Conservation (phyloP, 495 filamentous ascomycete species). For the Apodospora peruviana region DNA sequence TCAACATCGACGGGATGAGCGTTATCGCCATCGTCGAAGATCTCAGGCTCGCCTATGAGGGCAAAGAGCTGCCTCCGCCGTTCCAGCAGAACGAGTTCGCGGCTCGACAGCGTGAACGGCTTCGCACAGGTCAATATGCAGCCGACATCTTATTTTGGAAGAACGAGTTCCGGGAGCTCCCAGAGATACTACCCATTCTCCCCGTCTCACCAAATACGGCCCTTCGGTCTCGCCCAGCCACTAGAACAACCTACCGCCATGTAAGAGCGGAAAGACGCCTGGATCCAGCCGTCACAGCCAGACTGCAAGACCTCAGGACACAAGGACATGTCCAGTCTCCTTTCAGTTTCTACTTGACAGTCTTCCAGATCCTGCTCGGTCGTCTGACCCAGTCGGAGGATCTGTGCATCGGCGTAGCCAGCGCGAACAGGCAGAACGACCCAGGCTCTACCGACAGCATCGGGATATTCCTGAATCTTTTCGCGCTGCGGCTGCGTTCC, state of each 20-base stretch:
- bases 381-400: slow-evolving; percentile 19
- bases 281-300: neutral
- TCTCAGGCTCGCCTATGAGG: slow-evolving; percentile 33
- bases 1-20: slow-evolving; percentile 44
- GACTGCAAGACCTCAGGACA: slow-evolving; percentile 6
- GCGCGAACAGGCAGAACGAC: slow-evolving; percentile 25
- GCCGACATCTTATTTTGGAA: slow-evolving; percentile 29
- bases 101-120: neutral
- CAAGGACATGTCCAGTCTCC: slow-evolving; percentile 2
- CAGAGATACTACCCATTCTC: slow-evolving; percentile 31
- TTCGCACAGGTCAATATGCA: slow-evolving; percentile 2
- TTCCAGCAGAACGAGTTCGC: neutral
- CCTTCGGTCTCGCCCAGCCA: slow-evolving; percentile 3
- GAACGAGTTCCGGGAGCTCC: slow-evolving; percentile 21
- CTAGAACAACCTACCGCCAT: slow-evolving; percentile 8
- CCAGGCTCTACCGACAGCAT: slow-evolving; percentile 4
- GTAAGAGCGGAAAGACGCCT: neutral
- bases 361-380: slow-evolving; percentile 15
- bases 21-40: slow-evolving; percentile 32
- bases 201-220: slow-evolving; percentile 7
- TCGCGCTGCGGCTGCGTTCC: slow-evolving; percentile 13
- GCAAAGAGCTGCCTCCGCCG: slow-evolving; percentile 4
- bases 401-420: slow-evolving; percentile 40
- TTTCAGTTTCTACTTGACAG: slow-evolving; percentile 21
- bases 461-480: slow-evolving; percentile 19